These are phyloP conservation scores for Chlamydomonas sphaeroides DNA, from an alignment of 139 green algal genomes.

Conservation along the genomic window DNA sequence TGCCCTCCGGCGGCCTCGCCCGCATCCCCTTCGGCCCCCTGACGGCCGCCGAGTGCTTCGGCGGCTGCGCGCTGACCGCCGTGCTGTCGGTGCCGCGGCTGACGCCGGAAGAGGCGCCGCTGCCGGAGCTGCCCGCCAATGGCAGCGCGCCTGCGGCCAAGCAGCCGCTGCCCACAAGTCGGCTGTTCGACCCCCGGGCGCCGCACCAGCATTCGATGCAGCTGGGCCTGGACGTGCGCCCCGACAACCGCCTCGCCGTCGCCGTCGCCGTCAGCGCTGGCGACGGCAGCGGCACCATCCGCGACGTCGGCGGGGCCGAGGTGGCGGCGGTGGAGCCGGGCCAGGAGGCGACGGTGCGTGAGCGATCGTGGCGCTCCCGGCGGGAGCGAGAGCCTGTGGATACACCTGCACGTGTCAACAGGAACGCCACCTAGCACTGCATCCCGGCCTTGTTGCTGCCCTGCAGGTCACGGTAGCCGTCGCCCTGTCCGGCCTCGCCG, in stretches of 20 bases:
- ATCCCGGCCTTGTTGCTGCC: neutral
- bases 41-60: constrained; percentile 42
- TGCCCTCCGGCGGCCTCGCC: neutral
- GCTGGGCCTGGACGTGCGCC: no score
- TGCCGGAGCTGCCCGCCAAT: no score
- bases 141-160: no score
- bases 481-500: neutral
- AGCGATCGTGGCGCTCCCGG: no score
- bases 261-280: neutral
- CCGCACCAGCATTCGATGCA: no score
- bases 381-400: no score
- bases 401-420: no score
- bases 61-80: constrained; percentile 34
- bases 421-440: no score
- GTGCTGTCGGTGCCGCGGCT: constrained; percentile 42
- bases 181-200: no score
- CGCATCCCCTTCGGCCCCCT: constrained; percentile 23
- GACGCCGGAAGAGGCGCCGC: neutral
- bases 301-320: neutral
- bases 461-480: constrained; percentile 19
- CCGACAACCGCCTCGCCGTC: constrained; percentile 17
- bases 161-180: no score
- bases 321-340: constrained; percentile 19
- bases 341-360: neutral
- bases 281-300: neutral